These are phyloP conservation scores for Euphorbia lathyris DNA, from an alignment of 345 rosid species.

Conservation along the genomic window DNA sequence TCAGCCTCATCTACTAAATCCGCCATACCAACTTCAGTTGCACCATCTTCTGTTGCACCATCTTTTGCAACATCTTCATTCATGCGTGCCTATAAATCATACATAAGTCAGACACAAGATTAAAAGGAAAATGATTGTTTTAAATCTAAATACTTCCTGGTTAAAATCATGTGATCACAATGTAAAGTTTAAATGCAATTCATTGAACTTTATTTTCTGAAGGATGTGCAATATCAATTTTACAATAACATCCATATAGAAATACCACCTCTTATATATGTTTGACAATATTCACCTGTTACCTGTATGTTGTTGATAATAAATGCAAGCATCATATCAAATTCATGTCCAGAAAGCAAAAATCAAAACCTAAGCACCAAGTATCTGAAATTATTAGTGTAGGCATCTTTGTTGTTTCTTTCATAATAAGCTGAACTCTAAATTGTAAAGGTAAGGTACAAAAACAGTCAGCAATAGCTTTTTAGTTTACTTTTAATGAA, in stretches of 20 bases:
- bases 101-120: too few relatives aligned
- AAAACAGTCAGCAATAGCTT: background rate
- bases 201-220: background rate
- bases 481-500: background rate
- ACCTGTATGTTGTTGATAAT: background rate
- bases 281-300: background rate
- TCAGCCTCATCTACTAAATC: too few relatives aligned
- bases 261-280: background rate
- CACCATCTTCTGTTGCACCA: too few relatives aligned
- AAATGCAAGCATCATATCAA: background rate
- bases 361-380: background rate
- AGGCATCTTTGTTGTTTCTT: background rate
- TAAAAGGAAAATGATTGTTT: too few relatives aligned
- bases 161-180: background rate
- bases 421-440: background rate
- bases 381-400: background rate
- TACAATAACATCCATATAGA: background rate
- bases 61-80: too few relatives aligned
- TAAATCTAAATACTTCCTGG: background rate
- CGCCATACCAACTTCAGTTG: too few relatives aligned
- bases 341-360: background rate
- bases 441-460: background rate
- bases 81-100: too few relatives aligned
- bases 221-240: background rate
- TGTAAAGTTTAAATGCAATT: background rate